Conservation (phyloP, 768 basidiomycete genomes). For the Suillus paluster region DNA sequence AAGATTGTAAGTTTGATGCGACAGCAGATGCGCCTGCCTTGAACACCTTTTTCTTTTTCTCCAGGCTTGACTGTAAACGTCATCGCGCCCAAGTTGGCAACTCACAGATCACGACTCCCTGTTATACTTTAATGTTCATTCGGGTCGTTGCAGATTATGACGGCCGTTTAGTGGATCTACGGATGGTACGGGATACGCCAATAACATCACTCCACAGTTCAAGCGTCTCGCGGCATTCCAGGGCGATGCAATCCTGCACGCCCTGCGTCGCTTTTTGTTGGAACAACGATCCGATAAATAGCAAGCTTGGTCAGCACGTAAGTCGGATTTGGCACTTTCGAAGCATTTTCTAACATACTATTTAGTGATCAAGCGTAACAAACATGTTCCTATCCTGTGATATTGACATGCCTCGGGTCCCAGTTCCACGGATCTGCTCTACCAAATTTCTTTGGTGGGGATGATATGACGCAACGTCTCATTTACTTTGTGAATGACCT, state of each 20-base stretch:
- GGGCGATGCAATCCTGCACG: constrained; percentile 56
- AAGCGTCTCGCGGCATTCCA: constrained; percentile 55
- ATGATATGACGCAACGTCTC: no score
- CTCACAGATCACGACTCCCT: constrained; percentile 49
- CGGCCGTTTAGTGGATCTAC: constrained; percentile 34
- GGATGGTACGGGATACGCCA: constrained; percentile 47
- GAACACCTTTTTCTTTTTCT: not conserved
- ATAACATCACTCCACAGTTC: constrained; percentile 51
- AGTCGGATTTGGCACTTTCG: not conserved
- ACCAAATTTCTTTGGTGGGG: no score
- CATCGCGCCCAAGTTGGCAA: constrained; percentile 46
- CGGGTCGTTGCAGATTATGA: not conserved
- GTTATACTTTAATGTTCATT: constrained; percentile 41
- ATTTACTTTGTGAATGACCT: no score
- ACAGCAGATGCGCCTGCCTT: not conserved
- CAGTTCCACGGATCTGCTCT: no score
- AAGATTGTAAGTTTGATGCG: constrained; percentile 48
- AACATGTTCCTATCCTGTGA: no score
- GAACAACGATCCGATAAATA: constrained; percentile 41
- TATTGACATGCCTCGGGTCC: no score
- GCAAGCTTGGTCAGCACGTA: constrained; percentile 41
- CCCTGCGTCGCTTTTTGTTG: constrained; percentile 51
- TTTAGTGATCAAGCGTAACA: constrained; percentile 31
- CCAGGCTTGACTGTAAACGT: constrained; percentile 58
- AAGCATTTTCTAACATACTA: not conserved